Percentiles rank a stretch among this genome's conserved stretches.
These are phyloP conservation scores for Colletotrichum destructivum DNA, from an alignment of 2,329 filamentous ascomycete species.

Conservation along the genomic window DNA sequence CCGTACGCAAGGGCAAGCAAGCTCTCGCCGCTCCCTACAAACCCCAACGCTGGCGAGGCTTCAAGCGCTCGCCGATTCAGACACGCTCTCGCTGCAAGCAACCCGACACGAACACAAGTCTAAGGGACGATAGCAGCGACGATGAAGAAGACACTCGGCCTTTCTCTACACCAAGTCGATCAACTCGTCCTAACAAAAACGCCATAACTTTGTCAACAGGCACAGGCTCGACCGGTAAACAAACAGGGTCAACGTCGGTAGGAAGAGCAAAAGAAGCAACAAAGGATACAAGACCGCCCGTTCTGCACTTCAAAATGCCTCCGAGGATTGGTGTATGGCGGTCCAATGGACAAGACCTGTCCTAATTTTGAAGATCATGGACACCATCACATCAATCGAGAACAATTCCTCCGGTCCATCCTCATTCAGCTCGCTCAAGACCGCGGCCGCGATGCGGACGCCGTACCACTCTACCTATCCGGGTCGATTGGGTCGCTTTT, in stretches of 20 bases:
- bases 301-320: conserved; percentile 51
- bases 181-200: conserved; percentile 20
- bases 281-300: conserved; percentile 46
- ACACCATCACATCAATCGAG: conserved; percentile 45
- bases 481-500: conserved; percentile 53
- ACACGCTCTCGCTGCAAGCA: conserved; percentile 47
- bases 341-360: conserved; percentile 48
- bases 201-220: conserved; percentile 9
- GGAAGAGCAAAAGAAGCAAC: conserved; percentile 28
- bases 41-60: conserved; percentile 49
- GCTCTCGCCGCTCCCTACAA: conserved; percentile 46
- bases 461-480: conserved; percentile 48
- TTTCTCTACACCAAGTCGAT: conserved; percentile 40
- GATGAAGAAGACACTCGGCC: conserved; percentile 42
- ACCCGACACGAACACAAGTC: conserved; percentile 11
- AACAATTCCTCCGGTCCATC: conserved; percentile 48
- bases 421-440: conserved; percentile 50
- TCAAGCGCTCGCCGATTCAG: conserved; percentile 49
- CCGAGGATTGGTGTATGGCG: conserved; percentile 44
- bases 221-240: conserved; percentile 10
- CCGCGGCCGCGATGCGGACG: conserved; percentile 50
- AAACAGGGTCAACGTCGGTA: conserved; percentile 6
- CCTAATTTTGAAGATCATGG: conserved; percentile 49
- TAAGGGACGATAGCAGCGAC: conserved; percentile 33
- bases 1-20: conserved; percentile 39